Evolutionary conservation across 78 protist genomes (phyloP).

Genomic region (Dictyostelium firmibasis): DNA sequence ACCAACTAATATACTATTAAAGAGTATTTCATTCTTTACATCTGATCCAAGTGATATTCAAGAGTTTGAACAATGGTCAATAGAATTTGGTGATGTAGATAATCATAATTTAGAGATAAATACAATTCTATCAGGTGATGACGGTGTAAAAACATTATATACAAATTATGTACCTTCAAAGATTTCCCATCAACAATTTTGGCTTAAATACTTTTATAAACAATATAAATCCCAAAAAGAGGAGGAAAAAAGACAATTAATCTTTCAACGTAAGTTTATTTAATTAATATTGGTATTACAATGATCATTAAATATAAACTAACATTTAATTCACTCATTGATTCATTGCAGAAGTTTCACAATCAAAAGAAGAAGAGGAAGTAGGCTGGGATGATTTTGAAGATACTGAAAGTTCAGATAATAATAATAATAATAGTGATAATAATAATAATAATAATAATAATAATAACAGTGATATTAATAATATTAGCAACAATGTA

Average conservation of each 20-base stretch:
- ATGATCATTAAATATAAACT: background rate
- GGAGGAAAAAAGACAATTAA: slow-evolving; percentile 69
- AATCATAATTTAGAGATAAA: slow-evolving; percentile 14
- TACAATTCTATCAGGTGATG: slow-evolving; percentile 48
- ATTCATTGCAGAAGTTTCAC: background rate
- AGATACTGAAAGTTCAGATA: background rate
- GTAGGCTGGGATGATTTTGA: slow-evolving; percentile 63
- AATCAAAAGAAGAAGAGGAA: slow-evolving; percentile 57
- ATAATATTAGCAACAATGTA: background rate
- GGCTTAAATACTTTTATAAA: slow-evolving; percentile 72
- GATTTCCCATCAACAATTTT: slow-evolving; percentile 56
- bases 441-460: background rate
- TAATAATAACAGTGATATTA: background rate
- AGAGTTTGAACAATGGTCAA: slow-evolving; percentile 69
- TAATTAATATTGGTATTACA: background rate
- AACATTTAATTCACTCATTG: background rate
- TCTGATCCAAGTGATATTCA: slow-evolving; percentile 53
- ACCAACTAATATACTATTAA: slow-evolving; percentile 1
- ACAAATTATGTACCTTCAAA: slow-evolving; percentile 51
- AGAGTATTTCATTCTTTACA: slow-evolving; percentile 50
- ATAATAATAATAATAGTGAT: background rate
- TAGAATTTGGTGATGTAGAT: slow-evolving; percentile 13
- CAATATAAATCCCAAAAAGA: slow-evolving; percentile 71
- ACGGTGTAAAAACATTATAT: slow-evolving; percentile 21
- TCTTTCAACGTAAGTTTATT: slow-evolving; percentile 36